Base-by-base conservation (phyloP, 2,329 filamentous ascomycete species). In the Septoria petroselini region DNA sequence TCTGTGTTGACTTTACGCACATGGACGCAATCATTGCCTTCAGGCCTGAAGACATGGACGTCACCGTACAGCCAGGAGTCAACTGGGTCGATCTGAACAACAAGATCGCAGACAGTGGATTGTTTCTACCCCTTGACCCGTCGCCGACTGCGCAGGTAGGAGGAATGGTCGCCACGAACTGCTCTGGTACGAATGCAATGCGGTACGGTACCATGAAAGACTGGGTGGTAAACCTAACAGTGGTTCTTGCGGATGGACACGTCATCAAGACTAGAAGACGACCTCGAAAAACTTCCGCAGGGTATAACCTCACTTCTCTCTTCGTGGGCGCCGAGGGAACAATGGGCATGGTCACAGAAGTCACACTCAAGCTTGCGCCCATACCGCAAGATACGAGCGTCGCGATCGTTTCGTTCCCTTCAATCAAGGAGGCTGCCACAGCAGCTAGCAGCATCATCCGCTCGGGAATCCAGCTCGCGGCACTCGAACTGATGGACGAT, bases 91-190 rank as follows among this genome's bases (percentile, higher is more conserved):
- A 86, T 44, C 72, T 96, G 50, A 96, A 96, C 62, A 82, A 85
- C 57, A 76, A 82, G 41, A 82, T 86, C 62, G 81, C 85, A 68
- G 76, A 80, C 31, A 84, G 81, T 3, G 88, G 88, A 0, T 79
- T 96, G 1, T 95, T 95, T 72, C 94, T 95, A 65, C 91, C 91
- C 1, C 84, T 95, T 9, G 91, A 96, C 63, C 91, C 91, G 9
- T 87, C 87, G 66, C 84, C 84, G 30, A 72, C 70, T 17, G 85
- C 86, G 12, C 86, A 85, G 71, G 88, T 91, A 59, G 86, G 86
- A 41, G 86, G 86, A 34, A 91, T 91, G 87, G 81, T 91, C 21
- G 86, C 85, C 9, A 91, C 86, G 7, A 88, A 87, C 62, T 77
- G 75, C 65, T 65, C 82, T 9, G 87, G 87, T 1, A 91, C 87